Evolutionary conservation across 202 grass and related monocot species (phyloP), one percentile per base, ranked within the genome.

Genomic region (Dendrocalamus latiflorus): DNA sequence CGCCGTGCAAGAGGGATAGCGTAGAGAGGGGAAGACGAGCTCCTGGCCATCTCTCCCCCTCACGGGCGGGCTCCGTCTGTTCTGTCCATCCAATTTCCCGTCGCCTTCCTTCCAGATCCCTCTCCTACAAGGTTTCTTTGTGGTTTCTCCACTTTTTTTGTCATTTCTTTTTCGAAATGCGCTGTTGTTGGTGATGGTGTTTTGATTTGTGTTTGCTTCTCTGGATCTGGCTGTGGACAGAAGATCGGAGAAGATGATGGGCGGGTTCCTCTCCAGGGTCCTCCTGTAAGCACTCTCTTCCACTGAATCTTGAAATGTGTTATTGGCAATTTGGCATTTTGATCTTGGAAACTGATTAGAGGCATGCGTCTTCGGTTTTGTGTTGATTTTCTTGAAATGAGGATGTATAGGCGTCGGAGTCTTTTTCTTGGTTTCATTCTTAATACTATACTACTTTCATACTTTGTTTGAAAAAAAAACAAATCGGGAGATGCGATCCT

Each of bases 241-340:
- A n/a, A n/a, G n/a, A n/a, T n/a, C n/a, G n/a, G n/a, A 28, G 14
- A 89, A 74, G 42, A 94, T 94, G 92, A 94, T 94, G 87, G 92
- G 89, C 67, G 89, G 89, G 28, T 94, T 94, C 87, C 61, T 94
- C 84, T 94, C 92, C 77, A 85, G 92, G 85, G 78, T 91, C 33
- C 81, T 94, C 45, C 63, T 94, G 92, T 94, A 90, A 94, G 92
- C 53, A 12, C 28, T 28, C 60, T 20, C 21, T 37, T 51, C 22
- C 79, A 22, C 64, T 60, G 72, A 88, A 88, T 75, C 86, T 75
- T 83, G 37, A 60, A 84, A 36, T 72, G n/a, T 68, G 70, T 80
- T 66, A 20, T 45, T 64, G 28, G 14, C n/a, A 68, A 26, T 72
- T 84, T 79, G 28, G 13, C 76, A 48, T 75, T 74, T 34, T 66